Base-by-base conservation (phyloP, 2,329 filamentous ascomycete genomes). In the Botrytis squamosa region DNA sequence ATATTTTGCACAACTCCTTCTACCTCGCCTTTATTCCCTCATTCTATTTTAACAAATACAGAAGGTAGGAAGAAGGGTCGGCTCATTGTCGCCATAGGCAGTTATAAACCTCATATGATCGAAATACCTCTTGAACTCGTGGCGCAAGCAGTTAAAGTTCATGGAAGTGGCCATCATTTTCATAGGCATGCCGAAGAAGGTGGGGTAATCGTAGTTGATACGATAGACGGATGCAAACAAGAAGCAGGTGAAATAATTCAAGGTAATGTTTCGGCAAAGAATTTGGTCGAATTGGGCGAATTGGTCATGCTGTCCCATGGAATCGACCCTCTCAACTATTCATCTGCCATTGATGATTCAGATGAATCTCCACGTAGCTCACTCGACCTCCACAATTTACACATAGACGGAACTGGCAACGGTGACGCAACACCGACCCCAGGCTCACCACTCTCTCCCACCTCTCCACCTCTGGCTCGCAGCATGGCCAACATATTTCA, bases 1-100 rank as follows among this genome's bases (percentile, higher is more conserved):
- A 92, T 98, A 55, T 96, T 97, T 83, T 95, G 93, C 83, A 97
- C 93, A 77, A 97, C 94, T 1, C 93, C 95, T 0, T 92, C 90
- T 1, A 88, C 86, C 0, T 85, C 88, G 49, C 92, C 93, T 1
- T 84, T 98, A 1, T 98, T 98, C 80, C 92, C 95, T 70, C 86
- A 85, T 16, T 81, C 86, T 18, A 90, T 93, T 75, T 85, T 98
- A 69, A 97, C 93, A 0, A 92, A 87, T 73, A 86, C 88, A 10
- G 91, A 93, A 77, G 92, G 90, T 0, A 83, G 91, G 44, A 88
- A 87, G 77, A 93, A 93, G 80, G 91, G 92, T 2, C 83, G 92
- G 40, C 86, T 95, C 77, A 88, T 95, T 70, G 87, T 92, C 1
- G 91, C 91, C 0, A 89, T 95, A 63, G 93, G 93, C 20, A 91